Base-by-base conservation (phyloP, 2,329 filamentous ascomycete genomes). In the Colletotrichum sp. region DNA sequence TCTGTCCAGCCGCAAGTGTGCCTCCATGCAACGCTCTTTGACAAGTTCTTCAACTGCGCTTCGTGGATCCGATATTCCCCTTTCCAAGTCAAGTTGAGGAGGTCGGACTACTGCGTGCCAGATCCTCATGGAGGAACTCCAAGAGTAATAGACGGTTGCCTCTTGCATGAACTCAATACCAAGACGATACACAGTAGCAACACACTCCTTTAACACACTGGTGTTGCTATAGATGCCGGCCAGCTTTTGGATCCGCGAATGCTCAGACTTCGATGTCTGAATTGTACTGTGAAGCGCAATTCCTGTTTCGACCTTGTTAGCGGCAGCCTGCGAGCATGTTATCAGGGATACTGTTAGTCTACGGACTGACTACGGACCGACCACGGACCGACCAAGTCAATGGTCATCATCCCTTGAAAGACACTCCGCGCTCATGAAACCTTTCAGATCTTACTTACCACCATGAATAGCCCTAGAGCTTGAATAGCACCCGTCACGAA, bases 321-420 rank as follows among this genome's bases (percentile, higher is more conserved):
- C 32, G 16, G 61, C 61, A 24, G 18, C 61, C 34, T 48, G 13
- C 24, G 21, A 48, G 48, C n/a, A 24, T 48, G 18, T n/a, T 8
- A 48, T 66, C 26, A 66, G 36, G 12, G 0, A 48, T 39, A 30
- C 21, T 5, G 1, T 1, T 26, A 43, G 32, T 64, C 30, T 6
- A 13, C 1, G 2, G 2, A 3, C 43, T 16, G 5, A 3, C 2
- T n/a, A n/a, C n/a, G n/a, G n/a, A n/a, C n/a, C n/a, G n/a, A n/a
- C n/a, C n/a, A 13, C 1, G 2, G 2, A 3, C 43, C 24, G 5
- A 3, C 2, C 4, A 36, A 66, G 21, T 16, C 1, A 59, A 16
- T 28, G 24, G 15, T 16, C 7, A 10, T 24, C 55, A 24, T 21
- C 6, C 1, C 12, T 55, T 55, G 6, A 3, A n/a, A 55, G 18